Percentiles rank a stretch among this genome's conserved stretches.
These are phyloP conservation scores for Myrica gale DNA, from an alignment of 306 rosid species.

Conservation along the genomic window DNA sequence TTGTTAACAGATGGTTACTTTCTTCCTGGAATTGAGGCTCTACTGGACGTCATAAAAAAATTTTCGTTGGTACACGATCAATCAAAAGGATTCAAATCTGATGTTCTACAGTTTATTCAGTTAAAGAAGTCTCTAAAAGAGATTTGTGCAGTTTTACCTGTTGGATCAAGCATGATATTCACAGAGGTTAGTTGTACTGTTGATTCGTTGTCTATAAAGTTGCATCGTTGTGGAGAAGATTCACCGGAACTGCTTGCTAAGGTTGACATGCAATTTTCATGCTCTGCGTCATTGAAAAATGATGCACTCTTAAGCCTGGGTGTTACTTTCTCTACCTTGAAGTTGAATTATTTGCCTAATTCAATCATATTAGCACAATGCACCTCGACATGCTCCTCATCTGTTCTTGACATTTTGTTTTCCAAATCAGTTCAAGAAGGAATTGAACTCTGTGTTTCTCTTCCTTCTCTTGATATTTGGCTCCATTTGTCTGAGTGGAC, in stretches of 20 bases:
- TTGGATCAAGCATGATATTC: conserved; percentile 30
- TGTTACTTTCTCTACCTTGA: conserved; percentile 56
- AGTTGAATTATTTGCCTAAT: conserved; percentile 46
- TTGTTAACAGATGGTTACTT: conserved; percentile 49
- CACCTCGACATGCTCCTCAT: conserved; percentile 36
- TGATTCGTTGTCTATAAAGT: conserved; percentile 50
- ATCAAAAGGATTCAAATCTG: conserved; percentile 67
- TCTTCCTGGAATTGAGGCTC: conserved; percentile 61
- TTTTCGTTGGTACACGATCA: conserved; percentile 53
- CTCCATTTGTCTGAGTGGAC: conserved; percentile 67
- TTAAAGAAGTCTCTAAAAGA: conserved; percentile 47
- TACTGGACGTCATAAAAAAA: conserved; percentile 51
- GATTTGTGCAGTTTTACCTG: conserved; percentile 31
- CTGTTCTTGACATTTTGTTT: conserved; percentile 56
- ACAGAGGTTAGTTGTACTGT: conserved; percentile 59
- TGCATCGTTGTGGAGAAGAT: conserved; percentile 37
- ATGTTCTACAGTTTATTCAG: conserved; percentile 70
- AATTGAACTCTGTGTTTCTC: conserved; percentile 50
- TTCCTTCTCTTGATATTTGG: conserved; percentile 78
- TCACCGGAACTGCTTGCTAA: conserved; percentile 44
- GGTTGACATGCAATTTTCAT: conserved; percentile 51
- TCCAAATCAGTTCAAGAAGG: conserved; percentile 43
- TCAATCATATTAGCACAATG: conserved; percentile 55
- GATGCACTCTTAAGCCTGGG: conserved; percentile 45
- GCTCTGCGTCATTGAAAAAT: conserved; percentile 61